Conservation (phyloP, 768 basidiomycete species). For the Lactifluus hygrophoroides region DNA sequence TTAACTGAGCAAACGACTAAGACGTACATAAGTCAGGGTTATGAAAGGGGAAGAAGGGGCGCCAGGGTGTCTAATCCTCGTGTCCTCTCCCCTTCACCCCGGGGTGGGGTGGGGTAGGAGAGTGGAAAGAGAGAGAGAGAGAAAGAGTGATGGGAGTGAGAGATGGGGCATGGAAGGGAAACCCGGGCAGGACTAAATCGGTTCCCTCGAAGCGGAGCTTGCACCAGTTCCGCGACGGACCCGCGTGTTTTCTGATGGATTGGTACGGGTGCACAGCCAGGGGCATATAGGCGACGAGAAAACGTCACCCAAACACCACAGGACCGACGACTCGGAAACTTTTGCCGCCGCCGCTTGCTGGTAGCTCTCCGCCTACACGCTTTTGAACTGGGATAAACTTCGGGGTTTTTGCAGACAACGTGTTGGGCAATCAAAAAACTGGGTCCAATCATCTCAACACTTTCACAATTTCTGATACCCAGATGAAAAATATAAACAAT, state of each 20-base stretch:
- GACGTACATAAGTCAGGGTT: too few species aligned
- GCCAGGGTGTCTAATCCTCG: too few species aligned
- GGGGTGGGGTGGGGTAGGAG: background rate
- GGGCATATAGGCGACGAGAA: background rate
- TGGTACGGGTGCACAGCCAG: background rate
- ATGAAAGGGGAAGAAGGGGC: too few species aligned
- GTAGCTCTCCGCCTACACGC: background rate
- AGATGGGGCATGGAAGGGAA: background rate
- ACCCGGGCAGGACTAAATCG: background rate
- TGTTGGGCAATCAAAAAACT: background rate
- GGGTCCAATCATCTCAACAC: background rate
- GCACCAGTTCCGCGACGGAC: slow-evolving; percentile 13
- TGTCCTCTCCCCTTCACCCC: too few species aligned
- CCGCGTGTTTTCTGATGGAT: slow-evolving; percentile 16
- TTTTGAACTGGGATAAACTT: background rate
- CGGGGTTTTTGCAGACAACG: background rate
- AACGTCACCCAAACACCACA: slow-evolving; percentile 7
- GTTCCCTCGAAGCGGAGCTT: slow-evolving; percentile 14
- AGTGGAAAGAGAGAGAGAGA: background rate
- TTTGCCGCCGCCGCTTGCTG: slow-evolving; percentile 8
- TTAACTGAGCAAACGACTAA: background rate
- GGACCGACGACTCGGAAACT: slow-evolving; percentile 11
- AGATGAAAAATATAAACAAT: slow-evolving; percentile 7
- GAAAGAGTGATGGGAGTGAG: background rate
- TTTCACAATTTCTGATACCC: background rate